Evolutionary conservation across 1,139 yeast species (phyloP).

Genomic region (Kodamaea sp.): DNA sequence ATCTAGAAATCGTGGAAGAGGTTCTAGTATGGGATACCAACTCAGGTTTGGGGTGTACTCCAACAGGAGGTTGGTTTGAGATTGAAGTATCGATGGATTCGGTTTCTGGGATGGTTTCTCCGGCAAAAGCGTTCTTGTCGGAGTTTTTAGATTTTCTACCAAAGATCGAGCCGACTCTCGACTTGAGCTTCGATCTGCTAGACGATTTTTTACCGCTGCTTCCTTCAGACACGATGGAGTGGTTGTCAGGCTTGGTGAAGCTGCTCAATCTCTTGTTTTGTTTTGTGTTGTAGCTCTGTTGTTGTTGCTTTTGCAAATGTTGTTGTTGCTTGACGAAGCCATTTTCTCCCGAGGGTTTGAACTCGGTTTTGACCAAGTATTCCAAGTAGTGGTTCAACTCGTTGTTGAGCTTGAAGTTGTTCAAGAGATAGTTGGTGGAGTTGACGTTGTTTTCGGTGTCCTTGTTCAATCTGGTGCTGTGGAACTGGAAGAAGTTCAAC

Average conservation of each 20-base stretch:
- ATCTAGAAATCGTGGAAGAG: constrained; percentile 10
- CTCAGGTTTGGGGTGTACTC: constrained; percentile 5
- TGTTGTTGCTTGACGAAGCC: constrained; percentile 17
- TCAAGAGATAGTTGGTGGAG: constrained; percentile 64
- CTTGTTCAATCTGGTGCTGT: constrained; percentile 47
- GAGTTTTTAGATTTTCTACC: constrained; percentile 53
- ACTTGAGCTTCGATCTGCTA: constrained; percentile 56
- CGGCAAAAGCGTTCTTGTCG: constrained; percentile 8
- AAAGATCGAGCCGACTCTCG: constrained; percentile 84
- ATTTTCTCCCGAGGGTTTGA: constrained; percentile 18
- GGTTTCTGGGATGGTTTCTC: constrained; percentile 35
- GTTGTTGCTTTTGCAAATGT: constrained; percentile 12
- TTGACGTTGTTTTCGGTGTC: constrained; percentile 59
- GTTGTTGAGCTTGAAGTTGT: constrained; percentile 37
- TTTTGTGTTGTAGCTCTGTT: constrained; percentile 7
- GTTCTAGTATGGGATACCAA: constrained; percentile 1
- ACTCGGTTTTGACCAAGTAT: constrained; percentile 30
- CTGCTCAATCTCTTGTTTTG: constrained; percentile 16
- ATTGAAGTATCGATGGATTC: constrained; percentile 28
- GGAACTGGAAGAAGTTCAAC: constrained; percentile 66
- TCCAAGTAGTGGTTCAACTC: constrained; percentile 44
- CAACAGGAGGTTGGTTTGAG: constrained; percentile 11
- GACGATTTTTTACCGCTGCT: constrained; percentile 24
- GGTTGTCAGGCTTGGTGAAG: constrained; percentile 13
- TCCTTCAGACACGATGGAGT: constrained; percentile 13